A percentile compares a stretch with the other conserved stretches of the same genome.
phyloP scores from a whole-genome alignment of 1,139 yeast genomes.

The Taphrina flavorubra region DNA sequence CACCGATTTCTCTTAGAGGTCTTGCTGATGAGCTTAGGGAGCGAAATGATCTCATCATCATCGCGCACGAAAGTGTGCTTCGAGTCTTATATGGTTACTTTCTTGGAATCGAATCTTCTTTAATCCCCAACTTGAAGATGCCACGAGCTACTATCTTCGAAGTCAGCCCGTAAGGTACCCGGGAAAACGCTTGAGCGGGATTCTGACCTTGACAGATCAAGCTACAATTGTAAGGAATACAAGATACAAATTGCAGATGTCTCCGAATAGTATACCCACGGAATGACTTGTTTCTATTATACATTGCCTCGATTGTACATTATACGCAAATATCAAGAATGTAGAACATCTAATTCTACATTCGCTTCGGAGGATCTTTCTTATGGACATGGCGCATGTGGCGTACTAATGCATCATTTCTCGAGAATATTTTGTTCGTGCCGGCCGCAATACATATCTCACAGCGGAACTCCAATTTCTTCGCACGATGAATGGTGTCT shows the following conservation, averaged over 20 bases:
- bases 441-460: slow-evolving; percentile 64
- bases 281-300: no score
- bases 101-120: slow-evolving; percentile 87
- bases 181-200: not conserved
- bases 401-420: slow-evolving; percentile 93
- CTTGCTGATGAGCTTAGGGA: slow-evolving; percentile 69
- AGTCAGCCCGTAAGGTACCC: slow-evolving; percentile 31
- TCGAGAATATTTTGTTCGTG: slow-evolving; percentile 81
- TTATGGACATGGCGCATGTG: slow-evolving; percentile 56
- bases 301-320: no score
- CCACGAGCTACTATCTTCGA: slow-evolving; percentile 36
- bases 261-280: slow-evolving; percentile 1
- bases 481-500: slow-evolving; percentile 91
- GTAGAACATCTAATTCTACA: not conserved
- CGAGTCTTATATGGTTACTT: slow-evolving; percentile 90
- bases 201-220: slow-evolving; percentile 6
- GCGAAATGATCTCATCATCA: slow-evolving; percentile 82
- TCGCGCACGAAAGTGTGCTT: slow-evolving; percentile 91
- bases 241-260: slow-evolving; percentile 20
- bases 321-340: no score
- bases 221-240: slow-evolving; percentile 21
- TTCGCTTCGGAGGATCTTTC: slow-evolving; percentile 15
- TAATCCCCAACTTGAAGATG: slow-evolving; percentile 55
- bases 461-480: slow-evolving; percentile 84
- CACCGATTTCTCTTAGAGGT: not conserved